Percentiles rank a stretch among this genome's conserved stretches.
phyloP scores from a whole-genome alignment of 495 filamentous ascomycete genomes.

The Penicillium coffeae region DNA sequence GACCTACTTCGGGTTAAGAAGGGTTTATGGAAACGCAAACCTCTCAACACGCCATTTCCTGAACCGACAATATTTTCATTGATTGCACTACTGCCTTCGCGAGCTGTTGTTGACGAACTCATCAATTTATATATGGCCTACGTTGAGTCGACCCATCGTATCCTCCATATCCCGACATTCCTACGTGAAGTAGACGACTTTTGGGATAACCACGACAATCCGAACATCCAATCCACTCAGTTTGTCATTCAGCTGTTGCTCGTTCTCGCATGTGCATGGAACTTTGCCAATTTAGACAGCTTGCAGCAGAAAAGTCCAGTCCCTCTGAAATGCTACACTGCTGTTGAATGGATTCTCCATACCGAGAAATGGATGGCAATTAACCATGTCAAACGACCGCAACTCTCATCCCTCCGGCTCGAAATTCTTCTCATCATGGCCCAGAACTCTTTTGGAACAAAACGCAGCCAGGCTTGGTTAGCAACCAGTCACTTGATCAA shows the following conservation, averaged over 20 bases:
- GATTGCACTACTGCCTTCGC: slow-evolving; percentile 34
- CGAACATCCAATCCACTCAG: slow-evolving; percentile 25
- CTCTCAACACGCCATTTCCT: slow-evolving; percentile 31
- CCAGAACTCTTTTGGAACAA: slow-evolving; percentile 51
- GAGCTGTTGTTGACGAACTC: slow-evolving; percentile 48
- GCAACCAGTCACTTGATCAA: slow-evolving; percentile 54
- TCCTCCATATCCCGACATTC: slow-evolving; percentile 58
- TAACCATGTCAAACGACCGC: slow-evolving; percentile 51
- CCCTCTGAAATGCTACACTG: slow-evolving; percentile 44
- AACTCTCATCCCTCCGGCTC: slow-evolving; percentile 52
- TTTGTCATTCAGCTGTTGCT: slow-evolving; percentile 61
- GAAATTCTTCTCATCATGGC: slow-evolving; percentile 60
- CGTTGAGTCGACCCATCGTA: slow-evolving; percentile 54
- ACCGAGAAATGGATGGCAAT: slow-evolving; percentile 59
- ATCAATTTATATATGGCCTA: slow-evolving; percentile 50
- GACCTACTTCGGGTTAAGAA: slow-evolving; percentile 33
- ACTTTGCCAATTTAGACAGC: slow-evolving; percentile 28
- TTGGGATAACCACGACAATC: slow-evolving; percentile 37
- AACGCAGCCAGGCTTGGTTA: slow-evolving; percentile 57
- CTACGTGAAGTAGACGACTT: slow-evolving; percentile 49
- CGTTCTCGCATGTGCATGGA: slow-evolving; percentile 60
- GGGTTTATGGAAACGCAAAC: slow-evolving; percentile 34
- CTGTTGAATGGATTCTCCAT: slow-evolving; percentile 60
- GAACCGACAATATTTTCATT: slow-evolving; percentile 30
- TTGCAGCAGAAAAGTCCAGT: slow-evolving; percentile 48